Conservation (phyloP, 768 basidiomycete species). For the Coprinopsis marcescibilis region DNA sequence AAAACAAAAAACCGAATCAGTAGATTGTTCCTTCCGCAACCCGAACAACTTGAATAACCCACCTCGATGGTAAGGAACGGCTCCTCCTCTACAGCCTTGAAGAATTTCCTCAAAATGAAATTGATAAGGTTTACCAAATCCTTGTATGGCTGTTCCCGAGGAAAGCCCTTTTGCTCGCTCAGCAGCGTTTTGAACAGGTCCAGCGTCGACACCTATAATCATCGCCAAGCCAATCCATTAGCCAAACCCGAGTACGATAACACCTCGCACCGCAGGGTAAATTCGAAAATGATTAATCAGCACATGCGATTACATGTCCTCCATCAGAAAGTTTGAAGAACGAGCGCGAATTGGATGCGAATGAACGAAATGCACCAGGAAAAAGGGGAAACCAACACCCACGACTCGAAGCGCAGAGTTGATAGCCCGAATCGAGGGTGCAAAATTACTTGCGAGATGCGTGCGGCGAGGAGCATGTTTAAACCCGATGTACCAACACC, state of each 20-base stretch:
- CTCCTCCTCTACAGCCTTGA: slow-evolving; percentile 83
- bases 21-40: not conserved
- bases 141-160: slow-evolving; percentile 71
- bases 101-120: slow-evolving; percentile 87
- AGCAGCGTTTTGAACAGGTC: slow-evolving; percentile 85
- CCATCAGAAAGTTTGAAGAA: no score
- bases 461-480: no score
- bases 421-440: no score
- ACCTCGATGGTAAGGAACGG: slow-evolving; percentile 89
- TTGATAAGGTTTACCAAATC: slow-evolving; percentile 83
- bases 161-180: slow-evolving; percentile 72
- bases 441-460: no score
- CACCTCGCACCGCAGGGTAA: slow-evolving; percentile 11
- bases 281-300: not conserved
- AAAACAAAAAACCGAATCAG: slow-evolving; percentile 9
- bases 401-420: no score
- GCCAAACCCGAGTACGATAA: slow-evolving; percentile 11
- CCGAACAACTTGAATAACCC: slow-evolving; percentile 14
- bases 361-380: no score
- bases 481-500: not conserved
- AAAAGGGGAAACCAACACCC: no score
- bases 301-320: no score
- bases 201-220: slow-evolving; percentile 76
- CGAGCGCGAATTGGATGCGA: no score
- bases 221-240: slow-evolving; percentile 6